Percentiles rank a stretch among this genome's conserved stretches.
These are phyloP conservation scores for Nakataea oryzae DNA, from an alignment of 2,329 filamentous ascomycete species.

Conservation along the genomic window DNA sequence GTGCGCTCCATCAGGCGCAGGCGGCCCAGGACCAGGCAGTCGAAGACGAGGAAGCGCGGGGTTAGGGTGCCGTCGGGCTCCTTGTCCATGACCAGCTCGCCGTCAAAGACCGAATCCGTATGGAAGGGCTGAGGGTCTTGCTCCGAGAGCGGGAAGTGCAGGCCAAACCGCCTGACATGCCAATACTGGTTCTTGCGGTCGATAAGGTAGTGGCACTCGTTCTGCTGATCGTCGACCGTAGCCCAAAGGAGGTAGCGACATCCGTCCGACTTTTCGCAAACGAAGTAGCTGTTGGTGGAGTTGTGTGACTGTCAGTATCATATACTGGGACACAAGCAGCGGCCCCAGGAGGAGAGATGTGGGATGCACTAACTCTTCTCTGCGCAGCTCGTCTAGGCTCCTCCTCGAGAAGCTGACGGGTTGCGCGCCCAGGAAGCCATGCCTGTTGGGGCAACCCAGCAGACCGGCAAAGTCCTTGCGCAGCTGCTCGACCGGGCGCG, in stretches of 20 bases:
- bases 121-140: constrained; percentile 58
- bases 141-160: constrained; percentile 71
- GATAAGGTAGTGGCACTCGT: constrained; percentile 80
- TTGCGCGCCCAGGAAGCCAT: constrained; percentile 78
- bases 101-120: constrained; percentile 73
- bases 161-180: constrained; percentile 55
- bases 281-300: constrained; percentile 67
- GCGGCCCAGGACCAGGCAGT: constrained; percentile 75
- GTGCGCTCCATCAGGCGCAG: constrained; percentile 67
- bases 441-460: constrained; percentile 52
- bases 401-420: constrained; percentile 81
- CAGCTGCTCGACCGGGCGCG: constrained; percentile 23
- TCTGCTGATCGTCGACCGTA: constrained; percentile 48
- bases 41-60: constrained; percentile 84
- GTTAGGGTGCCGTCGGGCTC: constrained; percentile 55
- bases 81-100: constrained; percentile 85
- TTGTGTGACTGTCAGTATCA: constrained; percentile 3
- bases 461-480: constrained; percentile 65
- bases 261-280: constrained; percentile 97
- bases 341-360: no score
- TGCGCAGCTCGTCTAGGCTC: constrained; percentile 74
- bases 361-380: constrained; percentile 52
- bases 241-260: constrained; percentile 93
- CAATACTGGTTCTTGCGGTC: constrained; percentile 98
- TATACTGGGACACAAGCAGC: background rate